A percentile compares a stretch with the other conserved stretches of the same genome.
Conservation (phyloP, 1,284 basidiomycete genomes). For the Moesziomyces parantarcticus region DNA sequence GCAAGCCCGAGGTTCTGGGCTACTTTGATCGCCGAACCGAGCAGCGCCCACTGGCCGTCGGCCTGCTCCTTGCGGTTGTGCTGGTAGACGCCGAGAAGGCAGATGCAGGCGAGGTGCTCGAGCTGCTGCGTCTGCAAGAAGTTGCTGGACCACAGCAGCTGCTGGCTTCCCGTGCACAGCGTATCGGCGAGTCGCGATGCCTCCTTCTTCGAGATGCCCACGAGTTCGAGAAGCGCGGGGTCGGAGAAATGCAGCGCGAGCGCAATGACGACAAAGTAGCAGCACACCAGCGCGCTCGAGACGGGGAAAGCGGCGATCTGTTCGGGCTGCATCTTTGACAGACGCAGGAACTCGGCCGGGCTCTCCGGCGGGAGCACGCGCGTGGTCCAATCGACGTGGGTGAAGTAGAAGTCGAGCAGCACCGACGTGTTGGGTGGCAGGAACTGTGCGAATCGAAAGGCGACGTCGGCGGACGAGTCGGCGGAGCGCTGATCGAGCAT, state of each 20-base stretch:
- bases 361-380: conserved; percentile 37
- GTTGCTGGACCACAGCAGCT: conserved; percentile 59
- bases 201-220: conserved; percentile 41
- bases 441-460: conserved; percentile 46
- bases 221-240: conserved; percentile 26
- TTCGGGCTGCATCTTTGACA: conserved; percentile 46
- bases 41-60: conserved; percentile 59
- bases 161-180: conserved; percentile 57
- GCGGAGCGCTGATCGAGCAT: conserved; percentile 42
- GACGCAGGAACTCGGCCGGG: conserved; percentile 17
- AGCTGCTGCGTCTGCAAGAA: conserved; percentile 59
- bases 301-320: conserved; percentile 48
- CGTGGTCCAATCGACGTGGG: conserved; percentile 60
- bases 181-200: conserved; percentile 47
- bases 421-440: conserved; percentile 23
- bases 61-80: conserved; percentile 62
- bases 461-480: conserved; percentile 44
- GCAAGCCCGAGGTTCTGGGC: conserved; percentile 45
- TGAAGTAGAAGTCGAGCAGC: conserved; percentile 61
- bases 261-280: conserved; percentile 62
- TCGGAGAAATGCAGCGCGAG: conserved; percentile 60
- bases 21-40: conserved; percentile 62
- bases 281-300: conserved; percentile 54
- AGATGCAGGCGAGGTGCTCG: conserved; percentile 61
- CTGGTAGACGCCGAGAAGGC: conserved; percentile 62